phyloP scores from a whole-genome alignment of 164 flowering plant genomes.

The Hamamelis virginiana region DNA sequence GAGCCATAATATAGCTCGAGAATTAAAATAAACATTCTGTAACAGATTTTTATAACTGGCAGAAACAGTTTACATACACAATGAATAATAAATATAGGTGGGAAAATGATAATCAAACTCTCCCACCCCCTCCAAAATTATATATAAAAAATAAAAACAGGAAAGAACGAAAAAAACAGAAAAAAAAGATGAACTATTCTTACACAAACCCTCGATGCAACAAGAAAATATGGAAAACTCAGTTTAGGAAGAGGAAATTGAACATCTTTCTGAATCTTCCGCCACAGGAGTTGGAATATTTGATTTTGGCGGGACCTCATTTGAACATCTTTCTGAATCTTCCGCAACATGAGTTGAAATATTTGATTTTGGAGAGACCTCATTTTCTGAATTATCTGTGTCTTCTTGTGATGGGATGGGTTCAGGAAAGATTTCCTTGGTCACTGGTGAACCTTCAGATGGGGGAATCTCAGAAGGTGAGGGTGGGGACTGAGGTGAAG shows the following conservation, averaged over 20 bases:
- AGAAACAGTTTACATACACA: conserved; percentile 10
- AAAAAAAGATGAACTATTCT: not conserved
- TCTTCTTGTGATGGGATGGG: conserved; percentile 1
- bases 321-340: conserved; percentile 7
- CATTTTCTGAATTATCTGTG: not conserved
- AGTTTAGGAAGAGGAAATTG: conserved; percentile 8
- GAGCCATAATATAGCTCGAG: not conserved
- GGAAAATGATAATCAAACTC: not conserved
- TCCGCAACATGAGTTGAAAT: conserved; percentile 7
- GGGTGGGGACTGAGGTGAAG: conserved; percentile 31
- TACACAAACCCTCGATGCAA: not conserved
- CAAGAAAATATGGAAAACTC: too few relatives aligned
- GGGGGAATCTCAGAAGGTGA: conserved; percentile 23
- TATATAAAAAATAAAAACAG: not conserved
- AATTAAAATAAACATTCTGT: not conserved
- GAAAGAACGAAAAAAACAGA: not conserved
- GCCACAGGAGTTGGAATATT: not conserved
- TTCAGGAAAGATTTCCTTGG: conserved; percentile 12
- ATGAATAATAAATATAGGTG: not conserved
- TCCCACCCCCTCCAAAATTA: conserved; percentile 11
- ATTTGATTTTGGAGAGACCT: conserved; percentile 2
- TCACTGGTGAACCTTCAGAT: conserved; percentile 12
- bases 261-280: conserved; percentile 14
- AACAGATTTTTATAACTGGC: not conserved
- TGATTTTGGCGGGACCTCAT: conserved; percentile 4